Conservation (phyloP, 78 protist genomes). For the Polysphondylium violaceum region DNA sequence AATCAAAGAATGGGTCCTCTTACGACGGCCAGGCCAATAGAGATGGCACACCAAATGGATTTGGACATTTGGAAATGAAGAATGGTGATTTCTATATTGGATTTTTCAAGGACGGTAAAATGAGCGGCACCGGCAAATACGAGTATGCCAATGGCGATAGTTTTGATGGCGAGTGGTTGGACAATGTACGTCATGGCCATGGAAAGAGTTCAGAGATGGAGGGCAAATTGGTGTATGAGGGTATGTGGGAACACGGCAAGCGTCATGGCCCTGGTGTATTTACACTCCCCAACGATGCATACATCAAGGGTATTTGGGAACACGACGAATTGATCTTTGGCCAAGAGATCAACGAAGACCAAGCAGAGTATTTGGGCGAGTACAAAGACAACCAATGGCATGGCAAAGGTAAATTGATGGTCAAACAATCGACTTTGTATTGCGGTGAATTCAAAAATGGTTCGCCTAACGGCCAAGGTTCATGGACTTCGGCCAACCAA, state of each 20-base stretch:
- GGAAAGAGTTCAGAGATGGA: slow-evolving; percentile 3
- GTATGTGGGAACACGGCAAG: slow-evolving; percentile 26
- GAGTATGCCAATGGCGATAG: not conserved
- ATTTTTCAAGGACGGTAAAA: slow-evolving; percentile 23
- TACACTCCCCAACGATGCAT: not conserved
- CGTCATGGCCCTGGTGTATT: slow-evolving; percentile 33
- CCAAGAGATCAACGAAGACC: slow-evolving; percentile 12
- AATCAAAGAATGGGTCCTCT: slow-evolving; percentile 11
- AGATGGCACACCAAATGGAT: slow-evolving; percentile 59
- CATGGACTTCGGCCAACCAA: slow-evolving; percentile 3
- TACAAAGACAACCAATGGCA: slow-evolving; percentile 32
- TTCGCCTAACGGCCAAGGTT: slow-evolving; percentile 19
- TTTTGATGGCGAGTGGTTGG: slow-evolving; percentile 53
- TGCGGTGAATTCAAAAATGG: slow-evolving; percentile 17
- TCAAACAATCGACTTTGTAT: slow-evolving; percentile 27
- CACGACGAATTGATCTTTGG: slow-evolving; percentile 43
- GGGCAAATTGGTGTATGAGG: not conserved
- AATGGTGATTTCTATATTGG: slow-evolving; percentile 61
- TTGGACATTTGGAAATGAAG: slow-evolving; percentile 40
- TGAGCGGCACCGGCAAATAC: slow-evolving; percentile 29
- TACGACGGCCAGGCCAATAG: slow-evolving; percentile 39
- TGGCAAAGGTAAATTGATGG: slow-evolving; percentile 26
- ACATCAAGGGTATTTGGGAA: slow-evolving; percentile 64
- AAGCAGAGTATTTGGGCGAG: slow-evolving; percentile 24
- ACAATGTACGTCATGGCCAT: slow-evolving; percentile 21